Conservation (phyloP, 139 green algal genomes). For the Zygnema cylindricum region DNA sequence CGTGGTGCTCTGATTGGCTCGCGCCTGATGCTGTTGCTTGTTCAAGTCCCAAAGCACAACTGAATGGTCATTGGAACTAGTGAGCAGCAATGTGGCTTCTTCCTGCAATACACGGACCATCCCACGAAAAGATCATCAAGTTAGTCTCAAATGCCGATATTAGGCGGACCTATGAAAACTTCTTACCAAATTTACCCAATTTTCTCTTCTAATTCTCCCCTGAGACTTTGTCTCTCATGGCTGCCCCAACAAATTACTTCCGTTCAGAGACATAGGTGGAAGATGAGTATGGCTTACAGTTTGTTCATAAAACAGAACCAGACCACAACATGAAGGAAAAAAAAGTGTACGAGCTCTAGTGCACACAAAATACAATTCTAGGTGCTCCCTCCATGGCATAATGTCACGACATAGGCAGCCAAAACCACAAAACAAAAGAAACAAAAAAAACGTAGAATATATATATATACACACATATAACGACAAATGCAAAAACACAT, state of each 20-base stretch:
- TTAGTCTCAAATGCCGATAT: neutral
- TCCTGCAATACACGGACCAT: slow-evolving; percentile 17
- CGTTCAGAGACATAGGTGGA: neutral
- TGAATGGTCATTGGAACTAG: slow-evolving; percentile 46
- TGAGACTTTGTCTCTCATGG: neutral
- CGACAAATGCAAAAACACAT: too few species aligned
- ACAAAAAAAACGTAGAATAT: too few species aligned
- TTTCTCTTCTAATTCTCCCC: neutral
- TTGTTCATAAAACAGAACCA: neutral
- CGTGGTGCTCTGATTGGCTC: neutral
- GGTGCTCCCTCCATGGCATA: too few species aligned
- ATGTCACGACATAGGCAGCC: too few species aligned
- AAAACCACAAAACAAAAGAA: too few species aligned
- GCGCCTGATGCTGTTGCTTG: slow-evolving; percentile 19
- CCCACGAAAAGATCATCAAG: neutral
- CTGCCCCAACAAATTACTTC: neutral
- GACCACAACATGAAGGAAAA: too few species aligned
- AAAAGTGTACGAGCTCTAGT: too few species aligned
- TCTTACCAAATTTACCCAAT: neutral
- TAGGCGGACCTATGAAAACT: neutral
- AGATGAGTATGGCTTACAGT: neutral
- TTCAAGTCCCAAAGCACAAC: slow-evolving; percentile 59
- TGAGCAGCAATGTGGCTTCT: slow-evolving; percentile 42
- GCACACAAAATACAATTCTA: too few species aligned
- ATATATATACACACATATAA: too few species aligned